phyloP scores from a whole-genome alignment of 768 basidiomycete species.

The Austroboletus festivus region DNA sequence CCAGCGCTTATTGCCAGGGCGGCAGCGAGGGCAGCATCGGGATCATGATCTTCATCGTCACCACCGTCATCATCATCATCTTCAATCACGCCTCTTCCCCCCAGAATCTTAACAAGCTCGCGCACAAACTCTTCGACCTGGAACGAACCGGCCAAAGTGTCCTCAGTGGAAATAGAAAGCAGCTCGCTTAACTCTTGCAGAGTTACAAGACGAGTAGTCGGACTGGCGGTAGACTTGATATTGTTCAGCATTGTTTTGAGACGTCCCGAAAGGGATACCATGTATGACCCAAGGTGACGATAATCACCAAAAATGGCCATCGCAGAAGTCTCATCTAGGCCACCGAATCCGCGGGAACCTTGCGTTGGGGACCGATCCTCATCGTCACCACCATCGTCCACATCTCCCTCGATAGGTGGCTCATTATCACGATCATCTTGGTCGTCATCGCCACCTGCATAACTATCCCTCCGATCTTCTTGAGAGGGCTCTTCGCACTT shows the following conservation, averaged over 20 bases:
- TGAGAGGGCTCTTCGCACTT: conserved; percentile 43
- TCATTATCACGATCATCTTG: conserved; percentile 50
- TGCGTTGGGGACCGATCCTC: conserved; percentile 36
- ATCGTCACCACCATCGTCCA: conserved; percentile 41
- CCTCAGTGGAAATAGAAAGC: conserved; percentile 94
- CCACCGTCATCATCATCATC: conserved; percentile 74
- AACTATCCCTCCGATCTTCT: conserved; percentile 45
- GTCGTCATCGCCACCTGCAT: conserved; percentile 40
- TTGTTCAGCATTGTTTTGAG: conserved; percentile 89
- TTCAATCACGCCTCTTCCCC: conserved; percentile 67
- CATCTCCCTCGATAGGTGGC: conserved; percentile 46
- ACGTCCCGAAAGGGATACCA: conserved; percentile 83
- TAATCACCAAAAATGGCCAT: conserved; percentile 86
- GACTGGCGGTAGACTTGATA: conserved; percentile 81
- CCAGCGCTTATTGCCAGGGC: conserved; percentile 81
- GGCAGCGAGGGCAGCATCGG: conserved; percentile 86
- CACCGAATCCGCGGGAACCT: conserved; percentile 41
- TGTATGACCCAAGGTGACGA: conserved; percentile 86
- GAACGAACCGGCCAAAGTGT: conserved; percentile 95
- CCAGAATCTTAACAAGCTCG: conserved; percentile 88
- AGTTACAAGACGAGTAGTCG: conserved; percentile 82
- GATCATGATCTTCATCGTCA: conserved; percentile 64
- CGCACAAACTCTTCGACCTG: conserved; percentile 88
- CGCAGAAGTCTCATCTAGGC: conserved; percentile 66
- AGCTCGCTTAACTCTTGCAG: conserved; percentile 94